phyloP scores from a whole-genome alignment of 1,139 yeast species.

The Geotrichum phurueaensis region DNA sequence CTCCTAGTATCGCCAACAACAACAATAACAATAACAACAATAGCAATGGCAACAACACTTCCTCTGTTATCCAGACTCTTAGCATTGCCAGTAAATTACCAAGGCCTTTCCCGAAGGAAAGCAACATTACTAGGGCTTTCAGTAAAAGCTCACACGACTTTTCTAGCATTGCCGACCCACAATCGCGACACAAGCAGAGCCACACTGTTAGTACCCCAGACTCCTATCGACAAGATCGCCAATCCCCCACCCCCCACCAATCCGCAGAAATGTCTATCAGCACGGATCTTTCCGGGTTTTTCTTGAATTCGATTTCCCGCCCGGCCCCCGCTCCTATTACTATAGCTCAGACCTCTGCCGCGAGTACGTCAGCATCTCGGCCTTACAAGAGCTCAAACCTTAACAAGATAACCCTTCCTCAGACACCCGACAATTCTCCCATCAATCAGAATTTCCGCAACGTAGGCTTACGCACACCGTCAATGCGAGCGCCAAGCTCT shows the following conservation, averaged over 20 bases:
- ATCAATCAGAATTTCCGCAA: slow-evolving; percentile 15
- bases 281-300: not conserved
- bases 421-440: slow-evolving; percentile 27
- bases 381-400: slow-evolving; percentile 14
- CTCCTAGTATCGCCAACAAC: not conserved
- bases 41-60: not conserved
- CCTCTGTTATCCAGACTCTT: not conserved
- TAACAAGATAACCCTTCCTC: slow-evolving; percentile 20
- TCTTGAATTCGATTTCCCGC: not conserved
- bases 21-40: not conserved
- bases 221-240: not conserved
- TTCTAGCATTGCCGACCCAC: not conserved
- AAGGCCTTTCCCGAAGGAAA: not conserved
- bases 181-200: not conserved
- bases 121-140: not conserved
- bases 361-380: slow-evolving; percentile 4
- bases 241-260: not conserved
- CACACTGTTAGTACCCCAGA: not conserved
- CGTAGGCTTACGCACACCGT: slow-evolving; percentile 4
- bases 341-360: not conserved
- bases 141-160: not conserved
- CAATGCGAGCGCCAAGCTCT: slow-evolving; percentile 4
- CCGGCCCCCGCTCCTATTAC: slow-evolving; percentile 1
- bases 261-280: not conserved
- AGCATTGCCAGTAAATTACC: not conserved